Evolutionary conservation across 805 yeast genomes (phyloP).

Genomic region (Wickerhamiella spandovensis): DNA sequence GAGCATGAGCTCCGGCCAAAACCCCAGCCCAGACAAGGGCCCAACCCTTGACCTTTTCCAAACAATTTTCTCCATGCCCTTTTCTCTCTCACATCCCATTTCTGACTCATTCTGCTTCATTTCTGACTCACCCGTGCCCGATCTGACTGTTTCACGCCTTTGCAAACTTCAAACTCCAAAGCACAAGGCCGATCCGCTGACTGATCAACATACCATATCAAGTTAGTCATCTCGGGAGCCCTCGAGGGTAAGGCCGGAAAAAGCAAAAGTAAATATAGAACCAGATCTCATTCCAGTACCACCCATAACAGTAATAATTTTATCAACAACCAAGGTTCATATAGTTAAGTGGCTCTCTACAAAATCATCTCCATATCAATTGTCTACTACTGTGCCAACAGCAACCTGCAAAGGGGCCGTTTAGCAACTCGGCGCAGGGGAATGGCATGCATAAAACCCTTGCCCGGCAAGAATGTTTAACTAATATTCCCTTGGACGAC

Average conservation of each 20-base stretch:
- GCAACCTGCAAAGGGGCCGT: not conserved
- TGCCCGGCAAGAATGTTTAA: not conserved
- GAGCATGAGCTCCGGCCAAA: not conserved
- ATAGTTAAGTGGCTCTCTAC: not conserved
- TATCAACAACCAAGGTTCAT: no score
- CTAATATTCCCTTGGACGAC: not conserved
- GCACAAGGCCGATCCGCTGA: not conserved
- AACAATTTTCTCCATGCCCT: no score
- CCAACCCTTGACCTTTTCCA: not conserved
- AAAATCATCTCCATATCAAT: not conserved
- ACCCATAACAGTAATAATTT: not conserved
- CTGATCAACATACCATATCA: not conserved
- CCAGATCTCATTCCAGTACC: not conserved
- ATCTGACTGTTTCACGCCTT: no score
- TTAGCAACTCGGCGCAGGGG: not conserved
- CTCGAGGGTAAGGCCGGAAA: not conserved
- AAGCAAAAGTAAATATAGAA: not conserved
- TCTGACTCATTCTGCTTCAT: no score
- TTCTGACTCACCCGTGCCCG: no score
- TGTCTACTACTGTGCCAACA: not conserved
- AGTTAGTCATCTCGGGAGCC: not conserved
- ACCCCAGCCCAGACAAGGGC: not conserved
- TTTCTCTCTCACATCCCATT: no score
- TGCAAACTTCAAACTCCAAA: no score
- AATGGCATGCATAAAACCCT: not conserved